These are phyloP conservation scores for Raphanus raphanistrum DNA, from an alignment of 345 rosid genomes.

Conservation along the genomic window DNA sequence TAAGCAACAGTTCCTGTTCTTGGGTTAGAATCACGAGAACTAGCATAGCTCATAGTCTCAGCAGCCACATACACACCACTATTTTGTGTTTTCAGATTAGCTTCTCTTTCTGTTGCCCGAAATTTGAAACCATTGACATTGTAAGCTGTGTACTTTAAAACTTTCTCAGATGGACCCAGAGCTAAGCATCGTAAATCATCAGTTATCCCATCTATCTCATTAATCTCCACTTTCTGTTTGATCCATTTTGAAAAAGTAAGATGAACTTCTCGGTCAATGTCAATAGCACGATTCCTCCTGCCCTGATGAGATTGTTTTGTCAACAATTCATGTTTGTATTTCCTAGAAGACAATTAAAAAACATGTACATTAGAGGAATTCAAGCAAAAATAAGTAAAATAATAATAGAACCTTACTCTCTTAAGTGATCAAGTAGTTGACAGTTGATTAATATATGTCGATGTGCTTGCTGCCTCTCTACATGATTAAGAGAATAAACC, in stretches of 20 bases:
- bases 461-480: constrained; percentile 11
- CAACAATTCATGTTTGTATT: background rate
- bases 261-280: constrained; percentile 7
- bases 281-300: background rate
- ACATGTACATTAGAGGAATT: background rate
- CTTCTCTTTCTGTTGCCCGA: background rate
- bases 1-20: background rate
- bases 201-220: constrained; percentile 9
- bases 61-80: constrained; percentile 8
- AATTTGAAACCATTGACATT: constrained; percentile 14
- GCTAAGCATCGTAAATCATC: constrained; percentile 14
- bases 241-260: constrained; percentile 13
- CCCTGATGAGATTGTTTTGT: background rate
- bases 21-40: background rate
- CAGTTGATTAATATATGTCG: constrained; percentile 9
- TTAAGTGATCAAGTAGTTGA: constrained; percentile 13
- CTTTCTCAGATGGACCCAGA: background rate
- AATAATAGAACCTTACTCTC: background rate
- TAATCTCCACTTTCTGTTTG: background rate
- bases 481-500: constrained; percentile 4
- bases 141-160: background rate
- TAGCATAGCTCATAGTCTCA: constrained; percentile 22
- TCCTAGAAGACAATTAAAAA: background rate
- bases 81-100: background rate
- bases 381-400: background rate